Evolutionary conservation across 2,329 filamentous ascomycete species (phyloP).

Genomic region (Penicillium sp.): DNA sequence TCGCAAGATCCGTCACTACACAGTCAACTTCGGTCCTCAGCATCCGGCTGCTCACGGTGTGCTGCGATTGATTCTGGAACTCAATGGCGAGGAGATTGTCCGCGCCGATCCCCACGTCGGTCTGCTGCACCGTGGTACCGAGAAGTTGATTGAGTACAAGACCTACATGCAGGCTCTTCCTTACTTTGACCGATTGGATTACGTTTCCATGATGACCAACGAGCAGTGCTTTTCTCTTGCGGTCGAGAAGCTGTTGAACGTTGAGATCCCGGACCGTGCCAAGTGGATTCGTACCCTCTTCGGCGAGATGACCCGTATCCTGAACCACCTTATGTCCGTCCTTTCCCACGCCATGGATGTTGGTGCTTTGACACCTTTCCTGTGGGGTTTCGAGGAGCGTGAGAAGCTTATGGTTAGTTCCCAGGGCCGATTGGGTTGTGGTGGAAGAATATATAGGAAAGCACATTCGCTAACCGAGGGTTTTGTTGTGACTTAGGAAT

Average conservation of each 20-base stretch:
- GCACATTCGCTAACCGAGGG: background rate
- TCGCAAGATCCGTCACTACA: slow-evolving; percentile 97
- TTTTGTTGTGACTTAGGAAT: slow-evolving; percentile 66
- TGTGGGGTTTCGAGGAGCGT: slow-evolving; percentile 99
- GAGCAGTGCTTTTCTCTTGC: slow-evolving; percentile 96
- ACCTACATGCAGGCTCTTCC: slow-evolving; percentile 97
- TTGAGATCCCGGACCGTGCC: slow-evolving; percentile 91
- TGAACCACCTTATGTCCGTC: slow-evolving; percentile 98
- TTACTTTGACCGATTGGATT: slow-evolving; percentile 98
- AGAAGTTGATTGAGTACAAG: slow-evolving; percentile 99
- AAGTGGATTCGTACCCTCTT: slow-evolving; percentile 98
- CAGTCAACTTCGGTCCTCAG: slow-evolving; percentile 98
- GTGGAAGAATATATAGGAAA: background rate
- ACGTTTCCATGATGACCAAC: slow-evolving; percentile 99
- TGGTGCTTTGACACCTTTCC: slow-evolving; percentile 92
- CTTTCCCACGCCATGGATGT: slow-evolving; percentile 99
- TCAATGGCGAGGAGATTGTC: slow-evolving; percentile 97
- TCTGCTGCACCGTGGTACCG: slow-evolving; percentile 91
- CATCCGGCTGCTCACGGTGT: slow-evolving; percentile 98
- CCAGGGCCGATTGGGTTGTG: background rate
- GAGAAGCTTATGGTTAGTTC: slow-evolving; percentile 94
- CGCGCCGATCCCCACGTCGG: slow-evolving; percentile 96
- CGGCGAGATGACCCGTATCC: slow-evolving; percentile 85
- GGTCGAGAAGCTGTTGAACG: slow-evolving; percentile 95
- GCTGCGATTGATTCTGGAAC: slow-evolving; percentile 92